These are phyloP conservation scores for Sporothrix euskadiensis DNA, from an alignment of 2,329 filamentous ascomycete genomes.

Conservation along the genomic window DNA sequence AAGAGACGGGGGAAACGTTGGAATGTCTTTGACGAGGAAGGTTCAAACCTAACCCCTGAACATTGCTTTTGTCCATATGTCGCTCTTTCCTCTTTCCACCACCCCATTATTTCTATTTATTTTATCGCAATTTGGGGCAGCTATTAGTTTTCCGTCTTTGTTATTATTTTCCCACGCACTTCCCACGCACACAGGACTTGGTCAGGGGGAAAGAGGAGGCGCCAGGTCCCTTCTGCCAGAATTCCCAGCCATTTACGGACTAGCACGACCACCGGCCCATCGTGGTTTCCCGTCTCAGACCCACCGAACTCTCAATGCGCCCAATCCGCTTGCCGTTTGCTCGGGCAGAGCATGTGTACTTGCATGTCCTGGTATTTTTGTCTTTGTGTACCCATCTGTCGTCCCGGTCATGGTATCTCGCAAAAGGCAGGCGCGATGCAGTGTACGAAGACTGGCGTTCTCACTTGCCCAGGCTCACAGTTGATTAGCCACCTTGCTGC, in stretches of 20 bases:
- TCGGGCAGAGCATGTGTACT: not conserved
- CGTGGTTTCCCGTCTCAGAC: constrained; percentile 25
- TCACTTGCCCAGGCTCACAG: no score
- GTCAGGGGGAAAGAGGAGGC: constrained; percentile 9
- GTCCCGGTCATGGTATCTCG: no score
- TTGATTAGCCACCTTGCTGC: no score
- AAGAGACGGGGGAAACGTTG: not conserved
- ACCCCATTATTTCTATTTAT: not conserved
- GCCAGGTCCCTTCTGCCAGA: not conserved
- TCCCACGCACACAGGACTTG: constrained; percentile 9
- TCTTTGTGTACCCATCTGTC: no score
- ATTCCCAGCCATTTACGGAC: not conserved
- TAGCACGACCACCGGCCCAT: constrained; percentile 17
- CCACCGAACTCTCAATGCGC: constrained; percentile 18
- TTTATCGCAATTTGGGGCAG: constrained; percentile 10
- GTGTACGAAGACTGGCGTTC: not conserved
- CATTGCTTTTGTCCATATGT: constrained; percentile 4
- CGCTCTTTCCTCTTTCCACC: constrained; percentile 5
- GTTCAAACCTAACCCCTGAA: constrained; percentile 21
- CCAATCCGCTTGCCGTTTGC: constrained; percentile 5
- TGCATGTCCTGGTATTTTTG: not conserved
- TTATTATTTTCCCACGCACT: constrained; percentile 13
- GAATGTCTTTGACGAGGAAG: not conserved
- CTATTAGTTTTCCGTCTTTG: not conserved
- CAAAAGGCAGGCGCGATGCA: not conserved